phyloP scores from a whole-genome alignment of 177 flowering plant species.

The Vitis hybrid region DNA sequence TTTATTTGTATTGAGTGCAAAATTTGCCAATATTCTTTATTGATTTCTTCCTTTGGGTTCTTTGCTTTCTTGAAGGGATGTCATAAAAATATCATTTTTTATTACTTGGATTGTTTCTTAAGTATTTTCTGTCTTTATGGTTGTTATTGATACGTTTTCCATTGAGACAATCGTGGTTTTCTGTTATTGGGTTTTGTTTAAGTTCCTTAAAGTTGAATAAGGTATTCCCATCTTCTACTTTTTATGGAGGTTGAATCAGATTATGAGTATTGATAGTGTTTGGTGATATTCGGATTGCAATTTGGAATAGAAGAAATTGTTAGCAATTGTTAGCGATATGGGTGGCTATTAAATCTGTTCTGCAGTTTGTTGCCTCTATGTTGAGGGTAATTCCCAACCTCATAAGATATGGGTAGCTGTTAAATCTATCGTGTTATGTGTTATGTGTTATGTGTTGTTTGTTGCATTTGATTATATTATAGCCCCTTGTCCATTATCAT shows the following conservation, averaged over 20 bases:
- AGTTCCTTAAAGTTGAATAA: background rate
- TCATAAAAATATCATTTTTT: background rate
- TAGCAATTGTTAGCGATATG: background rate
- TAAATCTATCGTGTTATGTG: too few species aligned
- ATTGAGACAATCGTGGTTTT: background rate
- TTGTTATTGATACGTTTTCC: background rate
- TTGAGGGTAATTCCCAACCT: too few species aligned
- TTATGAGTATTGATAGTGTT: background rate
- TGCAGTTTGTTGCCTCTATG: background rate
- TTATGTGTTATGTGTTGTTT: too few species aligned
- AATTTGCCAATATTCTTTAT: background rate
- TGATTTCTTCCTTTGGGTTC: background rate
- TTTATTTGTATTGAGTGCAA: background rate
- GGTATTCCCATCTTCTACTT: background rate
- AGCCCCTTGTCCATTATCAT: too few species aligned
- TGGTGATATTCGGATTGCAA: background rate
- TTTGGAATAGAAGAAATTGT: background rate
- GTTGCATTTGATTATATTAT: too few species aligned
- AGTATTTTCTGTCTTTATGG: background rate
- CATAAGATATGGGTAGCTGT: too few species aligned
- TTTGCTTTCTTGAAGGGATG: constrained; percentile 10
- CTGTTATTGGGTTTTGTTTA: background rate
- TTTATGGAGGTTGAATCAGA: background rate
- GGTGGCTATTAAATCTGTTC: background rate
- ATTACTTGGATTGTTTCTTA: background rate